Base-by-base conservation (phyloP, 257 asterid genomes). In the Gardenia jasminoides region DNA sequence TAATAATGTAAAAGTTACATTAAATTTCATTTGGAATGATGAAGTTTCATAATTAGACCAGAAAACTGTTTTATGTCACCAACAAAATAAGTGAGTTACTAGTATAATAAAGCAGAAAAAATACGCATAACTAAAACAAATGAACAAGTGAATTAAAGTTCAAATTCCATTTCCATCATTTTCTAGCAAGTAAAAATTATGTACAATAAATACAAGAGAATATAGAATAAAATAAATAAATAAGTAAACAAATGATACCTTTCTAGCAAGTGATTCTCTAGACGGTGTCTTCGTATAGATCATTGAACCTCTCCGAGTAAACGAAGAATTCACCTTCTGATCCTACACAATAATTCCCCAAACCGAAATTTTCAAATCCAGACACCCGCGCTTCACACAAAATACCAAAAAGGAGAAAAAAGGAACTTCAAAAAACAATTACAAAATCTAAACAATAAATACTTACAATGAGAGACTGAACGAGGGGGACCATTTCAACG, bases 281-380 rank as follows among this genome's bases (percentile, higher is more conserved):
- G 97, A 87, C 56, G 98, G 99, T 76, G 97, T 89, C 88, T 93
- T 93, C 10, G 99, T 96, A 79, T 93, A 96, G 81, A 87, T 82
- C 97, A 96, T 85, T 30, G 98, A 92, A 76, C 97, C 97, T 84
- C 96, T 87, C 72, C 97, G 91, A 54, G 88, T 87, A 79, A 91
- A 96, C 36, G 95, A 90, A 47, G 94, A 64, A 69, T 83, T 90
- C 75, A 88, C 87, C 80, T 92, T 95, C 86, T 83, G 90, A 83
- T 92, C 98, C 99, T 96, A 75, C 54, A 68, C 52, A 79, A 72
- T 76, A 54, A 54, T 54, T 78, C 36, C 31, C 26, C 77, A 80
- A 70, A 31, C 36, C 33, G 30, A 82, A 61, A 3, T 76, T 70
- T 44, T 52, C 82, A 70, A 85, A 70, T 78, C 22, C 30, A 41